Base-by-base conservation (phyloP, 768 basidiomycete species). In the Mycena galericulata region DNA sequence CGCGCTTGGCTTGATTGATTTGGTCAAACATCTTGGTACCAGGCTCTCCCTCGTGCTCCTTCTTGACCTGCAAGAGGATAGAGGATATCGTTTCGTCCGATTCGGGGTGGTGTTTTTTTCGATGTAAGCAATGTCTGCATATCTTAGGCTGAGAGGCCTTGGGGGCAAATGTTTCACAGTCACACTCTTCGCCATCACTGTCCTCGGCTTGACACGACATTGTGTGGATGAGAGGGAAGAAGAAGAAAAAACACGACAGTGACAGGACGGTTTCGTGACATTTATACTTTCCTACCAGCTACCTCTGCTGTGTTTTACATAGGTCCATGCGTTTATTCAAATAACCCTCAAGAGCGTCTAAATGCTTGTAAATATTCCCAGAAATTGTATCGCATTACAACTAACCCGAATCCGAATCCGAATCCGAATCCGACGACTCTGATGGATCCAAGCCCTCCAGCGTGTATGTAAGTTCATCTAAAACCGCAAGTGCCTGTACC, bases 111-210 rank as follows among this genome's bases (percentile, higher is more conserved):
- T 57, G 55, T 5, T n/a, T 7, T 40, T 22, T 8, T n/a, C 20
- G 7, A 27, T 57, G 55, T 5, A 57, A 11, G 36, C 55, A 57
- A 7, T 22, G 18, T 3, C 55, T 34, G 38, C 55, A 57, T 5
- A 40, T 18, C 15, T 57, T 57, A 11, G 15, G 20, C 22, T 57
- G 29, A 4, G 11, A 14, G 18, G 30, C 2, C 18, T 41, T 38
- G 32, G 55, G 55, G 12, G 55, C 55, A 29, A 57, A 57, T 9
- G 8, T n/a, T 22, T 24, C 55, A 41, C 55, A 57, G 24, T 57
- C 55, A 29, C 55, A 57, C 27, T 57, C 55, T 7, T 57, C 55
- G 20, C 55, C 55, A 20, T 57, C 34, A n/a, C n/a, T 22, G n/a
- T 38, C 38, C 38, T 57, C 55, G 5, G 32, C 32, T 26, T n/a